Conservation (phyloP, 108 stramenopile species). For the Stephanodiscus triporus region DNA sequence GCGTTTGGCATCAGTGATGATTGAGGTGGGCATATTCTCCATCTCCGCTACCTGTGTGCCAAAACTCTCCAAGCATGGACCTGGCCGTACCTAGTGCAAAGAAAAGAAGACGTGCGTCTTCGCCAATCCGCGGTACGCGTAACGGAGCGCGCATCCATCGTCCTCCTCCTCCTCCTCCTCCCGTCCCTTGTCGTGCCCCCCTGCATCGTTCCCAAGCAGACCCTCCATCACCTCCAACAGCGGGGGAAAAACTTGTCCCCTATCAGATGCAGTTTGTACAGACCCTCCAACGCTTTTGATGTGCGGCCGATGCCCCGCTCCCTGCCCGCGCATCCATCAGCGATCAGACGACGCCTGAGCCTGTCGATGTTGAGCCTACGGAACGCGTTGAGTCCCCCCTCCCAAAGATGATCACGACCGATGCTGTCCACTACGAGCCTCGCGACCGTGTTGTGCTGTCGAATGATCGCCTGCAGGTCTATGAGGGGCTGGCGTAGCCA, state of each 20-base stretch:
- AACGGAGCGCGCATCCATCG: too few species aligned
- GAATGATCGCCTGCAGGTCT: conserved; percentile 50
- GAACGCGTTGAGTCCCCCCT: conserved; percentile 64
- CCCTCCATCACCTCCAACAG: too few species aligned
- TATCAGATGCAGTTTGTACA: too few species aligned
- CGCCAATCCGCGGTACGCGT: too few species aligned
- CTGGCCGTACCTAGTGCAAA: conserved; percentile 66
- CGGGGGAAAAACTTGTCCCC: too few species aligned
- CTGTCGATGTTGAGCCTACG: conserved; percentile 55
- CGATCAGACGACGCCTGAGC: conserved; percentile 46
- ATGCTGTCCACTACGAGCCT: conserved; percentile 58
- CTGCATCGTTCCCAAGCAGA: conserved; percentile 24
- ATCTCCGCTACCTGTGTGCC: conserved; percentile 97
- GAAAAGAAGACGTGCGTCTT: neutral
- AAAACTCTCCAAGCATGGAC: conserved; percentile 94
- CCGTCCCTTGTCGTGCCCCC: too few species aligned
- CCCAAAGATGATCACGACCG: conserved; percentile 65
- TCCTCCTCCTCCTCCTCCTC: too few species aligned
- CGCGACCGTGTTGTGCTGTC: conserved; percentile 74
- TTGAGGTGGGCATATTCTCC: conserved; percentile 92
- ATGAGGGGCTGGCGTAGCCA: conserved; percentile 84
- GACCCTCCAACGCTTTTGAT: conserved; percentile 65
- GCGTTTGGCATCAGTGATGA: too few species aligned
- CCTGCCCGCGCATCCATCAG: conserved; percentile 22
- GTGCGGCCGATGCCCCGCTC: conserved; percentile 40